phyloP scores from a whole-genome alignment of 176 grass and related monocot species.

The Elaeis guineensis region DNA sequence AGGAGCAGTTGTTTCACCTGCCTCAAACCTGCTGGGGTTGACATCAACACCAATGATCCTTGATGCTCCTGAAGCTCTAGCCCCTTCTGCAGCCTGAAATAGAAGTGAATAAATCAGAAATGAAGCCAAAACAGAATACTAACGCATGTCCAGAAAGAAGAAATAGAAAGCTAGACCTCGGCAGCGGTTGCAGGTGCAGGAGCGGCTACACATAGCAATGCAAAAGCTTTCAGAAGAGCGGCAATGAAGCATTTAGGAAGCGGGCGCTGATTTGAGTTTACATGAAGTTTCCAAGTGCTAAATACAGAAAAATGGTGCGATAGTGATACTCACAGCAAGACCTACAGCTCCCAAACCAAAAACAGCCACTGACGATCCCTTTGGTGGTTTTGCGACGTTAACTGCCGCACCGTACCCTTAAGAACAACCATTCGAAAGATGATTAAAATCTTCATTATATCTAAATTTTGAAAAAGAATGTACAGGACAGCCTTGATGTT shows the following conservation, averaged over 20 bases:
- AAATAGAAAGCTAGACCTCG: no score
- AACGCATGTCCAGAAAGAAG: background rate
- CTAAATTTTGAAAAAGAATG: no score
- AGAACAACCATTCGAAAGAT: background rate
- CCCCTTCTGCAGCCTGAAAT: slow-evolving; percentile 78
- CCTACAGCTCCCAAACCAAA: slow-evolving; percentile 86
- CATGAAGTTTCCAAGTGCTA: no score
- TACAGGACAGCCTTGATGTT: background rate
- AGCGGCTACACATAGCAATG: no score
- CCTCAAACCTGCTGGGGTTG: slow-evolving; percentile 64
- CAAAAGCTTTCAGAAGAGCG: no score
- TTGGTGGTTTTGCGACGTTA: slow-evolving; percentile 69
- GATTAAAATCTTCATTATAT: slow-evolving; percentile 12
- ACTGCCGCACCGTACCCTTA: slow-evolving; percentile 67
- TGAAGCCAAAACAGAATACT: background rate
- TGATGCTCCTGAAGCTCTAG: slow-evolving; percentile 57
- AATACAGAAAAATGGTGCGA: no score
- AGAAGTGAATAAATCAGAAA: background rate
- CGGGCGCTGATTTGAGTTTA: no score
- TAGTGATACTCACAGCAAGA: slow-evolving; percentile 49
- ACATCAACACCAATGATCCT: slow-evolving; percentile 85
- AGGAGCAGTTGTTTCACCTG: slow-evolving; percentile 20
- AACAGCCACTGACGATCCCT: slow-evolving; percentile 57
- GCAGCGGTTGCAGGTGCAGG: no score
- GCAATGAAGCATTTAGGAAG: no score